A percentile compares a stretch with the other conserved stretches of the same genome.
These are phyloP conservation scores for Scleroderma bovista DNA, from an alignment of 768 basidiomycete genomes.

Conservation along the genomic window DNA sequence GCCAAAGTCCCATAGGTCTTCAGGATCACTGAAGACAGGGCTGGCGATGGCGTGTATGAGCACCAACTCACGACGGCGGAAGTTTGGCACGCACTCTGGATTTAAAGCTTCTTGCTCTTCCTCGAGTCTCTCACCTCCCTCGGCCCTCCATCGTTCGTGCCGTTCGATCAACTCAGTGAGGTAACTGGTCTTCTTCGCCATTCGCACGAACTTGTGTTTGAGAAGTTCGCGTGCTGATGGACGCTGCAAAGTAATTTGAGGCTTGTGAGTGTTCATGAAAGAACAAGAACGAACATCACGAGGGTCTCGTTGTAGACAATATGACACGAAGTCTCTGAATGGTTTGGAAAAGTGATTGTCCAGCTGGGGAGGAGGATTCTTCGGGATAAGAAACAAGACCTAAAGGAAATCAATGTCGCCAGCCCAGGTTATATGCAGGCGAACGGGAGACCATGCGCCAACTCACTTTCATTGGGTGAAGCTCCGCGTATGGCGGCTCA, in stretches of 20 bases:
- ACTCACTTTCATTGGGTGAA: conserved; percentile 97
- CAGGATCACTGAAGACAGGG: conserved; percentile 51
- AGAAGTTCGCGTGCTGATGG: conserved; percentile 93
- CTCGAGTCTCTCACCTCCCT: conserved; percentile 73
- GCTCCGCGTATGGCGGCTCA: conserved; percentile 95
- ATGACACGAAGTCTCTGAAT: conserved; percentile 91
- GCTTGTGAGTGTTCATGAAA: conserved; percentile 2
- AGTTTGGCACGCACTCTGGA: conserved; percentile 54
- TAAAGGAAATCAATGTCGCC: conserved; percentile 21
- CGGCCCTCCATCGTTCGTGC: conserved; percentile 88
- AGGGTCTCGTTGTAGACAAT: conserved; percentile 92
- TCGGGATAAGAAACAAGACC: conserved; percentile 98
- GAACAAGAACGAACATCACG: conserved; percentile 44
- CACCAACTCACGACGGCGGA: neutral
- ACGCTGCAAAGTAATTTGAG: conserved; percentile 47
- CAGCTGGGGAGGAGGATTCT: conserved; percentile 89
- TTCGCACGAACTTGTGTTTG: conserved; percentile 92
- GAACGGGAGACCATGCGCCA: neutral
- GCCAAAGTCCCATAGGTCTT: conserved; percentile 97
- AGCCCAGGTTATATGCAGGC: neutral
- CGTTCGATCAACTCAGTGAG: conserved; percentile 94
- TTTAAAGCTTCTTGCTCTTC: conserved; percentile 61
- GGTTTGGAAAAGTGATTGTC: conserved; percentile 89
- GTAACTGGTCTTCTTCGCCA: conserved; percentile 93
- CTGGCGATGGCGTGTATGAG: conserved; percentile 27